Percentiles rank a stretch among this genome's conserved stretches.
These are phyloP conservation scores for Fistulina hepatica DNA, from an alignment of 1,284 basidiomycete genomes.

Conservation along the genomic window DNA sequence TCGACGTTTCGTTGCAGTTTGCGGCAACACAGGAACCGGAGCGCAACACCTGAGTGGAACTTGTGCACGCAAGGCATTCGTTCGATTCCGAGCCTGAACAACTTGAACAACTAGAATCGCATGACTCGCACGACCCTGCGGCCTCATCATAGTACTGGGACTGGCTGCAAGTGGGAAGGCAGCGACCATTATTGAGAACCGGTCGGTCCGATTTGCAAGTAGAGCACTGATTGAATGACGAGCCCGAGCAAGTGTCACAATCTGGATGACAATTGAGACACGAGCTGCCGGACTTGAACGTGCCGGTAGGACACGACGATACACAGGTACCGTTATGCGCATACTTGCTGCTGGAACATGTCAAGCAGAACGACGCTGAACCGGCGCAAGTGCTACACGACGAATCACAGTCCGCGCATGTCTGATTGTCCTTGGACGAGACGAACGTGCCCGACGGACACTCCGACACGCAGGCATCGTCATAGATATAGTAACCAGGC, in stretches of 20 bases:
- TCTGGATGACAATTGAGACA: constrained; percentile 73
- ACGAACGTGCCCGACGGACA: constrained; percentile 69
- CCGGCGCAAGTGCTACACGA: constrained; percentile 62
- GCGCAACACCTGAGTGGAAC: constrained; percentile 46
- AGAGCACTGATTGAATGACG: constrained; percentile 65
- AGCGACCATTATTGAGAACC: constrained; percentile 60
- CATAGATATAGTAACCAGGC: constrained; percentile 59
- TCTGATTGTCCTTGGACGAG: constrained; percentile 56
- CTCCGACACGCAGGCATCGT: constrained; percentile 52
- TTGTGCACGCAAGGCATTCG: constrained; percentile 65
- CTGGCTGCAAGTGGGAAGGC: constrained; percentile 64
- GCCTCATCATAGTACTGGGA: constrained; percentile 61
- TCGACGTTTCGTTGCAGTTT: constrained; percentile 42
- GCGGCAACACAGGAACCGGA: constrained; percentile 53
- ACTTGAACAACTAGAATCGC: constrained; percentile 64
- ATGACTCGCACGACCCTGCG: constrained; percentile 51
- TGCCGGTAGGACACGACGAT: constrained; percentile 56
- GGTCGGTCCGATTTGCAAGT: constrained; percentile 57
- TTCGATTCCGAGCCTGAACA: constrained; percentile 55
- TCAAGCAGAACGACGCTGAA: constrained; percentile 56
- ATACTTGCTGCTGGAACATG: constrained; percentile 52
- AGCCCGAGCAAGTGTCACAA: constrained; percentile 64
- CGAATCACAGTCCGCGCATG: constrained; percentile 62
- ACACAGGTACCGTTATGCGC: constrained; percentile 64
- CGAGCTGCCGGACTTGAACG: constrained; percentile 50